phyloP scores from a whole-genome alignment of 257 asterid species.

The Capsicum rhomboideum region DNA sequence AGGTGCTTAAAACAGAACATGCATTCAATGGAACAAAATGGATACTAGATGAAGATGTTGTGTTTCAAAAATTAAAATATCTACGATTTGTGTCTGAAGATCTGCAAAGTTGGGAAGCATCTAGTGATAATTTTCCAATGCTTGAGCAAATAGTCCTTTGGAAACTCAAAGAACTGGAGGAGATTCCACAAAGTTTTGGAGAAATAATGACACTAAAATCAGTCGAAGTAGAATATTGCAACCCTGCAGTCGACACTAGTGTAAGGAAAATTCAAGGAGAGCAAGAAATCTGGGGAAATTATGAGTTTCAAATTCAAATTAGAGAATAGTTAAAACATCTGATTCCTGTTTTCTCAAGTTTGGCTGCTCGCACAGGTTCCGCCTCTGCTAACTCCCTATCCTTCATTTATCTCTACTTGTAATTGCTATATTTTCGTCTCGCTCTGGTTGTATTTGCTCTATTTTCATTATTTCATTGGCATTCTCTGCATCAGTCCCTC shows the following conservation, averaged over 20 bases:
- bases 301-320: neutral
- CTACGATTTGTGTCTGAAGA: neutral
- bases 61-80: neutral
- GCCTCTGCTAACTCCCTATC: no score
- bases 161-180: no score
- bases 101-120: neutral
- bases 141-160: neutral
- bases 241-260: neutral
- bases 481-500: no score
- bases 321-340: no score
- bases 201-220: neutral
- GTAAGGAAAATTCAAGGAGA: neutral
- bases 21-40: neutral
- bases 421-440: no score
- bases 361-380: no score
- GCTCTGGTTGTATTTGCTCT: no score
- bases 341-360: no score
- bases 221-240: neutral
- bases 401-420: no score
- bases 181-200: no score
- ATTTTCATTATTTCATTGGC: no score
- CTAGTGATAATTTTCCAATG: neutral
- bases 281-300: neutral
- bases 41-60: neutral
- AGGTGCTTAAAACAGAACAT: neutral